These are phyloP conservation scores for Breynia disticha DNA, from an alignment of 441 rosid genomes.

Conservation along the genomic window DNA sequence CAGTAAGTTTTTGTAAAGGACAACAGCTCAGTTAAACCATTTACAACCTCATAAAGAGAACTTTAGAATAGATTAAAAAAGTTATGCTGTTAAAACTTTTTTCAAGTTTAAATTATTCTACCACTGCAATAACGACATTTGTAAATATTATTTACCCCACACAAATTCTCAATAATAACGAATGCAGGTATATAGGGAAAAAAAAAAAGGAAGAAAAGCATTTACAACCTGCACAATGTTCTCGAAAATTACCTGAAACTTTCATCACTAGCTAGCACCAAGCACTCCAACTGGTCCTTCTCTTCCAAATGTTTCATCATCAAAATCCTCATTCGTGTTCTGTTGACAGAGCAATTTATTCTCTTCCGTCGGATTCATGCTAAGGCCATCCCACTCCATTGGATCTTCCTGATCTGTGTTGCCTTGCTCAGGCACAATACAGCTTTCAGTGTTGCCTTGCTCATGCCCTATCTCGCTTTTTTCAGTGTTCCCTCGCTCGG, in stretches of 20 bases:
- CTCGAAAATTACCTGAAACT: constrained; percentile 35
- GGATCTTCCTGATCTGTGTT: constrained; percentile 33
- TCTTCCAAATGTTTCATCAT: constrained; percentile 49
- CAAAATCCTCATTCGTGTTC: constrained; percentile 82
- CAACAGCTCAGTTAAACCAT: too few relatives aligned
- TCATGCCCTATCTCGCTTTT: too few relatives aligned
- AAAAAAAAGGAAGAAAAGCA: background rate
- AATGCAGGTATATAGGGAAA: background rate
- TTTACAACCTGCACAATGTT: constrained; percentile 2
- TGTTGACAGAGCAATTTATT: constrained; percentile 67
- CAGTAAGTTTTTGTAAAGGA: background rate
- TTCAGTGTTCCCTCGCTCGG: too few relatives aligned
- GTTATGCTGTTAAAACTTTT: too few relatives aligned
- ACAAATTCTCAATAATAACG: too few relatives aligned
- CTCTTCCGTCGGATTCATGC: constrained; percentile 38
- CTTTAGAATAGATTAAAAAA: too few relatives aligned
- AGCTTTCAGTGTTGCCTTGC: constrained; percentile 31
- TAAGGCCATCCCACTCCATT: constrained; percentile 48
- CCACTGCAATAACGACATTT: background rate
- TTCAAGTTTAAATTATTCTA: too few relatives aligned
- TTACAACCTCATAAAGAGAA: too few relatives aligned
- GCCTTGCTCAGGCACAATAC: constrained; percentile 33
- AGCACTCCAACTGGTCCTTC: constrained; percentile 36
- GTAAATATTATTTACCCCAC: too few relatives aligned
- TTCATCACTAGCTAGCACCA: constrained; percentile 39